Evolutionary conservation across 208 protist genomes (phyloP).

Genomic region (Acanthamoeba rhysodes): DNA sequence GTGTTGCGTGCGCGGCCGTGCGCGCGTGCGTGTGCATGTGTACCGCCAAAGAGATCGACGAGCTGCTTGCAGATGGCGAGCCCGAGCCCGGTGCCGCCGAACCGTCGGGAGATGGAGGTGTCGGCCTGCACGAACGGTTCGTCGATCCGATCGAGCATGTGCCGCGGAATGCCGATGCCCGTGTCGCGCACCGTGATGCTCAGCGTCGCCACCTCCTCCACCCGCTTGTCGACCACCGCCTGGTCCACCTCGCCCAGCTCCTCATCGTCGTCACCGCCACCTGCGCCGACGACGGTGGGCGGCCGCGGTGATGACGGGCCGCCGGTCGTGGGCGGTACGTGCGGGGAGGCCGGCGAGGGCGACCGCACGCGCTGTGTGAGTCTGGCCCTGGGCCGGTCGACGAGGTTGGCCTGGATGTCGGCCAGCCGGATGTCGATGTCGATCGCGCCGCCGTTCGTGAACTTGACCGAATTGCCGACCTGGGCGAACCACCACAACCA

Average conservation of each 20-base stretch:
- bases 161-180: constrained; percentile 2
- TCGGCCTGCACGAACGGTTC: constrained; percentile 34
- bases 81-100: constrained; percentile 43
- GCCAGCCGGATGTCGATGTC: not conserved
- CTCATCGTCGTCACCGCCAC: not conserved
- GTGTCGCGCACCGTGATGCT: not conserved
- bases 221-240: not conserved
- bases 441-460: not conserved
- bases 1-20: not conserved
- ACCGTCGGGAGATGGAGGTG: not conserved
- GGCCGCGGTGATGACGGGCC: not conserved
- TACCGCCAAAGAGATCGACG: not conserved
- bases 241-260: not conserved
- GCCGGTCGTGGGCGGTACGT: not conserved
- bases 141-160: constrained; percentile 14
- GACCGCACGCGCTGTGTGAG: not conserved
- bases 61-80: constrained; percentile 59
- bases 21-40: not conserved
- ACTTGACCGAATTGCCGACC: constrained; percentile 43
- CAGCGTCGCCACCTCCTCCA: not conserved
- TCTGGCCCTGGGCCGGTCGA: not conserved
- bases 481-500: not conserved
- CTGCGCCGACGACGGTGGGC: not conserved
- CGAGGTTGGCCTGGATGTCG: not conserved
- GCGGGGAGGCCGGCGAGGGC: not conserved